Base-by-base conservation (phyloP, 2,329 filamentous ascomycete genomes). In the Ramichloridium luteum region DNA sequence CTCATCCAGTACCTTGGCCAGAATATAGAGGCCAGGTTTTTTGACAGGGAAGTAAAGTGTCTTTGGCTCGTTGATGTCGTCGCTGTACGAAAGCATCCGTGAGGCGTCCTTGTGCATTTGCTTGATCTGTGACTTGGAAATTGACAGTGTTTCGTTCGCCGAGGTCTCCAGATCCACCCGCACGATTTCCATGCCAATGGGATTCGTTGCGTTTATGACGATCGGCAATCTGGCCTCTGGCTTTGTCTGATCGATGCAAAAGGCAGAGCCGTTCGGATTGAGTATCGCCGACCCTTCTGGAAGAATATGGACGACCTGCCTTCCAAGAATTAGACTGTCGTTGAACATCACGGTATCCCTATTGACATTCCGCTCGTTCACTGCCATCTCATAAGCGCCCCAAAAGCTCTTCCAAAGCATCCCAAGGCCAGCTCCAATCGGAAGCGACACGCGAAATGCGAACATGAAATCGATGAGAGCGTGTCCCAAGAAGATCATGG, bases 231-330 rank as follows among this genome's bases (percentile, higher is more conserved):
- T 65, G 23, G 77, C 70, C 6, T 69, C 62, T 16, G 68, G 66
- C 36, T 68, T 73, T 13, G 70, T 63, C 26, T 66, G 63, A 35
- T 78, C 77, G 28, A 98, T 61, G 57, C 90, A 98, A 56, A 90
- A 90, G 1, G 85, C 71, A n/a, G 68, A 62, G 36, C 73, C 70
- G 28, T 85, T 72, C 1, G 85, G 84, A 50, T 98, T 98, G 40
- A 98, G 65, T 29, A 85, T 68, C 10, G 86, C 90, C 29, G 86
- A 49, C 64, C 92, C 92, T 65, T 98, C 90, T 2, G 90, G 90
- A 34, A 98, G 65, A 50, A 98, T 93, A 54, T 98, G 90, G 58
- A 98, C 88, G 47, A 94, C 93, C 61, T 96, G 86, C 56, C 85
- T 90, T 51, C 90, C 90, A 60, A 93, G 71, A 42, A 98, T 96